These are phyloP conservation scores for Zygoascus meyerae DNA, from an alignment of 1,139 yeast species.

Conservation along the genomic window DNA sequence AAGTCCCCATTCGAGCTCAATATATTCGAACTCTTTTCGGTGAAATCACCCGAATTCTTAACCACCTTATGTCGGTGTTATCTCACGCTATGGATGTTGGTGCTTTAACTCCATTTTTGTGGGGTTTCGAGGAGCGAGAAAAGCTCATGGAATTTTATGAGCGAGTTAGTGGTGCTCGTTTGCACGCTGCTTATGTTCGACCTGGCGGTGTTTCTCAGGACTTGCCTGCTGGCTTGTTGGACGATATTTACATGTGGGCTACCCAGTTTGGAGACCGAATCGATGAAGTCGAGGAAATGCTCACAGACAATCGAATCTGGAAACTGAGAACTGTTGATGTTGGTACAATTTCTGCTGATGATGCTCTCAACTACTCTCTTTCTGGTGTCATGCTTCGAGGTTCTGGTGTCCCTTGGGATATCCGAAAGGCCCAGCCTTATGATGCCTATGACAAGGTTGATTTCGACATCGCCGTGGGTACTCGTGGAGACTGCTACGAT, in stretches of 20 bases:
- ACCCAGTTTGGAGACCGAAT: constrained; percentile 91
- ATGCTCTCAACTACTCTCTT: constrained; percentile 74
- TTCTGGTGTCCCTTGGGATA: constrained; percentile 81
- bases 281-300: constrained; percentile 84
- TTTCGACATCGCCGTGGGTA: constrained; percentile 81
- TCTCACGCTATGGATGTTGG: constrained; percentile 96
- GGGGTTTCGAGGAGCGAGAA: constrained; percentile 95
- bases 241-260: constrained; percentile 94
- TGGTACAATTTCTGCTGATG: constrained; percentile 79
- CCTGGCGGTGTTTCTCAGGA: constrained; percentile 94
- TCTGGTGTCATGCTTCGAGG: constrained; percentile 91
- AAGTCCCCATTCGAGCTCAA: constrained; percentile 78
- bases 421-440: constrained; percentile 83
- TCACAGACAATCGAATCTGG: constrained; percentile 91
- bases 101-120: constrained; percentile 85
- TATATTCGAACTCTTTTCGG: constrained; percentile 84
- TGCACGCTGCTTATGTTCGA: constrained; percentile 82
- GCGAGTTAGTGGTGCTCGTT: constrained; percentile 85
- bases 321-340: constrained; percentile 78
- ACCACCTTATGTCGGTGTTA: constrained; percentile 81
- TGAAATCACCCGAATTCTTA: constrained; percentile 77
- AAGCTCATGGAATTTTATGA: constrained; percentile 91
- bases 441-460: constrained; percentile 86
- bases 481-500: constrained; percentile 88
- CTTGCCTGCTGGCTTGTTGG: constrained; percentile 77